Conservation (phyloP, 164 flowering plant genomes). For the Vitis amurensis region DNA sequence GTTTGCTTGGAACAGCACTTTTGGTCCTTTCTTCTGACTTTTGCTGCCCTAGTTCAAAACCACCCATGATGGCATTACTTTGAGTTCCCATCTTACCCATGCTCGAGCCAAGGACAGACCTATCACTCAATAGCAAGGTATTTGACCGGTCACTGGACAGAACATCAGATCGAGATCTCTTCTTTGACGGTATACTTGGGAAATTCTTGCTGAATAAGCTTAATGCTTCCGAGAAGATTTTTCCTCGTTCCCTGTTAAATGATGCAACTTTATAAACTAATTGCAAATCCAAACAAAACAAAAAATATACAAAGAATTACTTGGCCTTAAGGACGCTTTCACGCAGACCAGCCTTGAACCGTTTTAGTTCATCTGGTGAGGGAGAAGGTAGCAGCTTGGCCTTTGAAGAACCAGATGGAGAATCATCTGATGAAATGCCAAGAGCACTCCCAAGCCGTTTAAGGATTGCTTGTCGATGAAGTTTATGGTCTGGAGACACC, state of each 20-base stretch:
- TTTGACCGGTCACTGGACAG: slow-evolving; percentile 49
- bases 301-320: slow-evolving; percentile 33
- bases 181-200: slow-evolving; percentile 57
- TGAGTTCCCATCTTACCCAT: slow-evolving; percentile 56
- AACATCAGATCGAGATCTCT: slow-evolving; percentile 70
- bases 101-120: slow-evolving; percentile 50
- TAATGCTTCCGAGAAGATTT: slow-evolving; percentile 49
- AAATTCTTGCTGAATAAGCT: slow-evolving; percentile 58
- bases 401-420: slow-evolving; percentile 45
- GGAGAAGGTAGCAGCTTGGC: slow-evolving; percentile 46
- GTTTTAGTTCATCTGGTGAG: slow-evolving; percentile 63
- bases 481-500: slow-evolving; percentile 55
- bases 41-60: slow-evolving; percentile 58
- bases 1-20: slow-evolving; percentile 61
- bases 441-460: slow-evolving; percentile 51
- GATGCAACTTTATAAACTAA: slow-evolving; percentile 6
- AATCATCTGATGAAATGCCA: slow-evolving; percentile 61
- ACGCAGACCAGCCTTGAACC: slow-evolving; percentile 49
- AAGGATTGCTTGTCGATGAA: slow-evolving; percentile 53
- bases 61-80: slow-evolving; percentile 37
- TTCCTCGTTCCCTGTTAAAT: slow-evolving; percentile 61
- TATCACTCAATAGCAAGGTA: slow-evolving; percentile 46
- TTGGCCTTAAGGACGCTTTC: slow-evolving; percentile 60
- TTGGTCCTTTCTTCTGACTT: slow-evolving; percentile 66
- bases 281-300: slow-evolving; percentile 3